Evolutionary conservation across 2,329 filamentous ascomycete species (phyloP).

Genomic region (Colletotrichum eleusines): DNA sequence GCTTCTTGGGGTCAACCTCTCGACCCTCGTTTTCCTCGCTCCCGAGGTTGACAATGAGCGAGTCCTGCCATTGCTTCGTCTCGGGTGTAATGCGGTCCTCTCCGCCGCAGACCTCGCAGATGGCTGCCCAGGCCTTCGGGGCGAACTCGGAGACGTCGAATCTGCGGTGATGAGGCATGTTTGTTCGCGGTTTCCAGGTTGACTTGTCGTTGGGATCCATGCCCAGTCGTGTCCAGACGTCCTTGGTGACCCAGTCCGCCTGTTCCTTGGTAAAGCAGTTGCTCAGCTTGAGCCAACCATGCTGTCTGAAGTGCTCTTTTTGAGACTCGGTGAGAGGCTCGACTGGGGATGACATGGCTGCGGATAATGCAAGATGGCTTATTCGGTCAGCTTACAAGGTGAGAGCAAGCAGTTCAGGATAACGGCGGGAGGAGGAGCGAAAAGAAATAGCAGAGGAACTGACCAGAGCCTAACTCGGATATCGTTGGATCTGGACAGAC

Average conservation of each 20-base stretch:
- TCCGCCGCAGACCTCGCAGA: slow-evolving; percentile 75
- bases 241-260: slow-evolving; percentile 51
- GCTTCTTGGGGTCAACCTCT: slow-evolving; percentile 62
- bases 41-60: slow-evolving; percentile 78
- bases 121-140: slow-evolving; percentile 74
- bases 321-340: slow-evolving; percentile 53
- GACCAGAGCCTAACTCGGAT: neutral
- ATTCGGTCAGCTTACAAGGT: neutral
- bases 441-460: neutral
- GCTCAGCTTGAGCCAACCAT: slow-evolving; percentile 53
- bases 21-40: slow-evolving; percentile 63
- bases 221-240: slow-evolving; percentile 74
- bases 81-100: slow-evolving; percentile 63
- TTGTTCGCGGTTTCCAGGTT: slow-evolving; percentile 73
- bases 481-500: neutral
- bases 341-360: slow-evolving; percentile 21
- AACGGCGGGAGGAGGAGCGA: neutral
- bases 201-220: slow-evolving; percentile 72
- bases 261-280: slow-evolving; percentile 55
- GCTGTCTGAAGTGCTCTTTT: slow-evolving; percentile 56
- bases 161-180: slow-evolving; percentile 72
- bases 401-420: neutral
- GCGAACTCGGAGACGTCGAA: slow-evolving; percentile 69
- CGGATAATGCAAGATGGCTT: neutral
- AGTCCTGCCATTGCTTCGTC: slow-evolving; percentile 72